These are phyloP conservation scores for Chrysanthemum seticuspe DNA, from an alignment of 129 eudicot species.

Conservation along the genomic window DNA sequence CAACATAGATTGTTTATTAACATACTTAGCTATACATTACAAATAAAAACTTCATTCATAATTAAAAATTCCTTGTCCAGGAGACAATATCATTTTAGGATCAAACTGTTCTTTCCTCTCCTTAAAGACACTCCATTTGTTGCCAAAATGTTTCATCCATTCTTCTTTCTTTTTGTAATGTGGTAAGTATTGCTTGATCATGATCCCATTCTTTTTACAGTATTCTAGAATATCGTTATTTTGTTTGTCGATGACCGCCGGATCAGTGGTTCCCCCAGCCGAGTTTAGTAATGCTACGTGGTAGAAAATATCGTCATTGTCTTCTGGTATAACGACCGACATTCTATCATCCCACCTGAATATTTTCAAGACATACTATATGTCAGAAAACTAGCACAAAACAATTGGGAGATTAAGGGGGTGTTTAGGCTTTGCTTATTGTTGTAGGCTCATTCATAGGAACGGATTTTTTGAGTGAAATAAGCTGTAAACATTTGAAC, in stretches of 20 bases:
- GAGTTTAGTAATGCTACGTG: slow-evolving; percentile 26
- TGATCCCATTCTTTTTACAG: slow-evolving; percentile 9
- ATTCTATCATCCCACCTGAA: slow-evolving; percentile 44
- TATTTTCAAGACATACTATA: not conserved
- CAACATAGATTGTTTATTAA: not conserved
- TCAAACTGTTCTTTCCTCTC: slow-evolving; percentile 33
- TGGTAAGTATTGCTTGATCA: slow-evolving; percentile 29
- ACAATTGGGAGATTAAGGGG: not conserved
- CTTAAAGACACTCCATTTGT: no score
- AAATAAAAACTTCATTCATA: not conserved
- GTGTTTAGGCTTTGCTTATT: no score
- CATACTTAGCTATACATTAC: not conserved
- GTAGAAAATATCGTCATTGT: slow-evolving; percentile 34
- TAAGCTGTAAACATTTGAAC: no score
- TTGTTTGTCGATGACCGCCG: slow-evolving; percentile 32
- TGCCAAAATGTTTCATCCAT: no score
- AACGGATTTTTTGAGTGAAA: no score
- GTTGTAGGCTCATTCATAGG: no score
- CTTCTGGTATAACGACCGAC: slow-evolving; percentile 37
- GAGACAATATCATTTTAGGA: slow-evolving; percentile 42
- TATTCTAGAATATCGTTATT: slow-evolving; percentile 22
- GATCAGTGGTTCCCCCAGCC: not conserved
- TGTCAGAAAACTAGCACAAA: not conserved
- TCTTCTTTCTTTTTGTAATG: slow-evolving; percentile 35
- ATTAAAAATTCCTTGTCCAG: slow-evolving; percentile 40